Base-by-base conservation (phyloP, 2,329 filamentous ascomycete genomes). In the Coniochaeta prunicola region DNA sequence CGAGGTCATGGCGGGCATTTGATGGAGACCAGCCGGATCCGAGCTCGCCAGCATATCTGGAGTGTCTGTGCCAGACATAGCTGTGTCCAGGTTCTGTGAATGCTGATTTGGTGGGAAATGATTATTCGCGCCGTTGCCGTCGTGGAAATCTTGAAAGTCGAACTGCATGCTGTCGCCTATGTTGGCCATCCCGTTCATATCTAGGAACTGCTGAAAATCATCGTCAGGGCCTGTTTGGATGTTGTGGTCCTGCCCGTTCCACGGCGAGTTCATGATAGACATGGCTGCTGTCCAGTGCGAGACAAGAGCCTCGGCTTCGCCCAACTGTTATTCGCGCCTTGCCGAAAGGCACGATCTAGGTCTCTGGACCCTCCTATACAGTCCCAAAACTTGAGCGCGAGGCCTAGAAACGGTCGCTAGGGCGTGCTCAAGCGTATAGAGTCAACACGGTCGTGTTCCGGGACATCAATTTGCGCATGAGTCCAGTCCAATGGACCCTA, bases 161-260 rank as follows among this genome's bases (percentile, higher is more conserved):
- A 87, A 87, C 61, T 80, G 77, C 66, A 87, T 75, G 57, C 74
- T 73, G 58, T 85, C 81, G 61, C 71, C 70, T 59, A 87, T 71
- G 61, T 72, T 77, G 31, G 75, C 76, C 75, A 86, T 83, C 64
- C 72, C 73, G 59, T 77, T 80, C 76, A 88, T 81, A 63, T 86
- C 80, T 61, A 88, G 76, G 60, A 86, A 87, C 64, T 87, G 83
- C 63, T 84, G 79, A 67, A 87, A 86, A 40, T 86, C 84, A 68
- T 87, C 84, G 54, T 86, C 83, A 56, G 76, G 69, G 6, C 76
- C 64, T 12, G 77, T 69, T 30, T 79, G 74, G 70, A 85, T 75
- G 60, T 76, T 74, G 66, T 84, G 80, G 65, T 85, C 82, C 67
- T 83, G 79, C 56, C 77, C 53, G 17, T 55, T 55, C 53, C 53